Evolutionary conservation across 140 eudicot species (phyloP), one percentile per base, ranked within the genome.

Genomic region (Ambrosia hybrid): DNA sequence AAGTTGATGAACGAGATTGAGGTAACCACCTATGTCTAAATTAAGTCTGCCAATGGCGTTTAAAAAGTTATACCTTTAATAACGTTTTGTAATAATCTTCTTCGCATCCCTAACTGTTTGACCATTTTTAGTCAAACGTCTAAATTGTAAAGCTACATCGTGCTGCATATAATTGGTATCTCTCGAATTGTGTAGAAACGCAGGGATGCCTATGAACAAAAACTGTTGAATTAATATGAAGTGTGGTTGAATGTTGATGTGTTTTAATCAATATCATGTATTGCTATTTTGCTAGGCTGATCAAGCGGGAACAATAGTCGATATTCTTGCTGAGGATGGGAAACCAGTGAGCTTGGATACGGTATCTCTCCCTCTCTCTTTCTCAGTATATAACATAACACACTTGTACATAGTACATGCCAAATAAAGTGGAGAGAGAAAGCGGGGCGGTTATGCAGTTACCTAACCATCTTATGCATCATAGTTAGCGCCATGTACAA

Each of bases 311-410:
- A 88, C 96, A 48, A 43, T 91, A 48, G 83, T 86, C 26, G 96
- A 91, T 72, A 74, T 88, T 51, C 56, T 91, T 78, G 88, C 73
- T 13, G 91, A 86, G 65, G 96, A 90, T 70, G 95, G 89, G 38
- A 88, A 91, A 75, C 88, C 92, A 30, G 90, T 91, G 70, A 88
- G 88, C 76, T 79, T 91, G 71, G 95, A 82, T 67, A 80, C 85
- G 69, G 95, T 90, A 66, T 66, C 79, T 83, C 63, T 53, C 74
- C 37, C 72, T 65, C 11, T 36, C 67, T 6, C 48, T 13, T 4
- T 36, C 4, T 36, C 1, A 1, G 0, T 12, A 3, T 4, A 58
- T 8, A 0, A 58, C 8, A 61, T 12, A 33, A 15, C 33, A 14
- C 11, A 0, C 34, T 1, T 30, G 34, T 30, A 53, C 46, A 8